Evolutionary conservation across 169 alveolate genomes (phyloP).

Genomic region (Plasmodium chabaudi): DNA sequence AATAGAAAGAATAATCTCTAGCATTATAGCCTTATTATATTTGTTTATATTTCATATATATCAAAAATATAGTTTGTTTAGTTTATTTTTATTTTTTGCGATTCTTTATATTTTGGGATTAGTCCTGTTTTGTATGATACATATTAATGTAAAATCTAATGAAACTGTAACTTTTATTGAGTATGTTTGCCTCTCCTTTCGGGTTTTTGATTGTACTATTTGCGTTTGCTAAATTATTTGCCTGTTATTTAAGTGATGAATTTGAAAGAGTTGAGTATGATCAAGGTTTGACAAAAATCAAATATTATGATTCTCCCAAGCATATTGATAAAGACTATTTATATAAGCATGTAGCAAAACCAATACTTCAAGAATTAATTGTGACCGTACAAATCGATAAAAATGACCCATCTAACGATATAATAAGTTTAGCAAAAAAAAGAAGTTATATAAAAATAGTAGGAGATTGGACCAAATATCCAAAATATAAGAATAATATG

Average conservation of each 20-base stretch:
- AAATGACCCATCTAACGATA: slow-evolving; percentile 20
- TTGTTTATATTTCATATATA: too few relatives aligned
- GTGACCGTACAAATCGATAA: slow-evolving; percentile 30
- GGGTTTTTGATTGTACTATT: slow-evolving; percentile 8
- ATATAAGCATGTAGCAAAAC: slow-evolving; percentile 49
- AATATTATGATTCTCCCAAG: slow-evolving; percentile 35
- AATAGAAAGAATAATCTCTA: too few relatives aligned
- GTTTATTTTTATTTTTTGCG: too few relatives aligned
- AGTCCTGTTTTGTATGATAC: too few relatives aligned
- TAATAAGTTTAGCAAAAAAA: slow-evolving; percentile 40
- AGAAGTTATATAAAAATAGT: slow-evolving; percentile 41
- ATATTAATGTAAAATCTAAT: neutral
- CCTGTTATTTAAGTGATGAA: slow-evolving; percentile 17
- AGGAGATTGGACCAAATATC: slow-evolving; percentile 72
- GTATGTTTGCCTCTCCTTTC: slow-evolving; percentile 15
- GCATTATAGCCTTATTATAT: too few relatives aligned
- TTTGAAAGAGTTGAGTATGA: slow-evolving; percentile 46
- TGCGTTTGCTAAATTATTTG: neutral
- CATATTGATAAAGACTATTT: slow-evolving; percentile 38
- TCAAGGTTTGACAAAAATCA: slow-evolving; percentile 53
- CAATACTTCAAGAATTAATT: slow-evolving; percentile 37
- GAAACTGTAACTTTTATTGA: neutral
- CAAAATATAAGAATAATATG: slow-evolving; percentile 21
- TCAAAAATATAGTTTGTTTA: too few relatives aligned
- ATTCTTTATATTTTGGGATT: too few relatives aligned